Evolutionary conservation across 2,329 filamentous ascomycete genomes (phyloP).

Genomic region (Colletotrichum orchidophilum): DNA sequence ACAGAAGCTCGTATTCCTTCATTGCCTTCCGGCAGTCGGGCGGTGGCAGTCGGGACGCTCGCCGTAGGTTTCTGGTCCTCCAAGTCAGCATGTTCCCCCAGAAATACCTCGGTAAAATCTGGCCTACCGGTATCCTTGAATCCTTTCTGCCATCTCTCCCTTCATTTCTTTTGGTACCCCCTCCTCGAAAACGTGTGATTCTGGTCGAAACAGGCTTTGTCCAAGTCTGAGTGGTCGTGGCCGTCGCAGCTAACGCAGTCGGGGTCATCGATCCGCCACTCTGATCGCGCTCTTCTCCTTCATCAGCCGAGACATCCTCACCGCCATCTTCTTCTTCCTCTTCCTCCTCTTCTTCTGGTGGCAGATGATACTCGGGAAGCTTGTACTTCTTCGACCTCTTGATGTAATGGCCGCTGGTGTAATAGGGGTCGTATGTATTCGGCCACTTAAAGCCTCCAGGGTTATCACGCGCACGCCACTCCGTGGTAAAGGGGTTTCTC

Average conservation of each 20-base stretch:
- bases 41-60: background rate
- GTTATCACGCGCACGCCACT: slow-evolving; percentile 18
- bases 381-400: slow-evolving; percentile 7
- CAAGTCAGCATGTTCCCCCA: background rate
- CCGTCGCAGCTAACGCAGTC: background rate
- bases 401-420: slow-evolving; percentile 32
- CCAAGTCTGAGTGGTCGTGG: background rate
- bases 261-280: background rate
- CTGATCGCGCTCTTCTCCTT: background rate
- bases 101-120: background rate
- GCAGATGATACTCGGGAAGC: slow-evolving; percentile 1
- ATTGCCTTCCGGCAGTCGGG: background rate
- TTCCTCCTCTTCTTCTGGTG: slow-evolving; percentile 16
- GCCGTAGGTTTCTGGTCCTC: background rate
- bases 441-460: background rate
- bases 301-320: background rate
- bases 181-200: background rate
- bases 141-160: background rate
- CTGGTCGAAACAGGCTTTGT: background rate
- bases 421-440: slow-evolving; percentile 22
- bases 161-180: background rate
- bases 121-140: background rate
- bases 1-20: background rate
- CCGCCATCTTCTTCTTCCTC: slow-evolving; percentile 6
- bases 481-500: slow-evolving; percentile 32